These are phyloP conservation scores for Abrus precatorius DNA, from an alignment of 306 rosid genomes.

Conservation along the genomic window DNA sequence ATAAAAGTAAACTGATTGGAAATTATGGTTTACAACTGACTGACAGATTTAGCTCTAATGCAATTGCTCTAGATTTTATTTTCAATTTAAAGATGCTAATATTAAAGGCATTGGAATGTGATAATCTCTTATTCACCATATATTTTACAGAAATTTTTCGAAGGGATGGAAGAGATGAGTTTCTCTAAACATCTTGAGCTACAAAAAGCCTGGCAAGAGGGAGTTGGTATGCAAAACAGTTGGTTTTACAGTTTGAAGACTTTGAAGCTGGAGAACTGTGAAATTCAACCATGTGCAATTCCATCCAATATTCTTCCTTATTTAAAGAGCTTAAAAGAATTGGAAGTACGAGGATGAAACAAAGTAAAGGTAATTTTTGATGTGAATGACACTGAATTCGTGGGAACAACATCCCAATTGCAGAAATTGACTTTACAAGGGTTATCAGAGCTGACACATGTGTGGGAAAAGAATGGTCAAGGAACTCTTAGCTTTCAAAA, in stretches of 20 bases:
- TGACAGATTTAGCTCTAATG: too few relatives aligned
- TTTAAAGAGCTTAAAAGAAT: slow-evolving; percentile 24
- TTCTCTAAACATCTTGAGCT: background rate
- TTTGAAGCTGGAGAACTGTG: slow-evolving; percentile 1
- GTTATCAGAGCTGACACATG: background rate
- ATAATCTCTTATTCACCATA: background rate
- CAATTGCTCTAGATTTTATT: too few relatives aligned
- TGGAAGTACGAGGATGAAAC: background rate
- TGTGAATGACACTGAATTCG: background rate
- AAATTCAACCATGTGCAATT: background rate
- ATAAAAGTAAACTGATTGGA: too few relatives aligned
- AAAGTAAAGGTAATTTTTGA: background rate
- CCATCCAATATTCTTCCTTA: background rate
- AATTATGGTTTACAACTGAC: too few relatives aligned
- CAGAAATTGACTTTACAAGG: background rate
- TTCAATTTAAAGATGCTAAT: too few relatives aligned
- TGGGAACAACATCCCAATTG: background rate
- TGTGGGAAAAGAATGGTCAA: slow-evolving; percentile 11
- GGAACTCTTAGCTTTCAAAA: slow-evolving; percentile 17
- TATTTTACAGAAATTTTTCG: slow-evolving; percentile 19
- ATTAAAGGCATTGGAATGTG: background rate
- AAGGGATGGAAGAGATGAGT: slow-evolving; percentile 4
- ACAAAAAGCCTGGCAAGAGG: background rate
- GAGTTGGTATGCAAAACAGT: background rate
- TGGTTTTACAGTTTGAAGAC: slow-evolving; percentile 28